These are phyloP conservation scores for Scopulariopsis brevicaulis DNA, from an alignment of 2,329 filamentous ascomycete species.

Conservation along the genomic window DNA sequence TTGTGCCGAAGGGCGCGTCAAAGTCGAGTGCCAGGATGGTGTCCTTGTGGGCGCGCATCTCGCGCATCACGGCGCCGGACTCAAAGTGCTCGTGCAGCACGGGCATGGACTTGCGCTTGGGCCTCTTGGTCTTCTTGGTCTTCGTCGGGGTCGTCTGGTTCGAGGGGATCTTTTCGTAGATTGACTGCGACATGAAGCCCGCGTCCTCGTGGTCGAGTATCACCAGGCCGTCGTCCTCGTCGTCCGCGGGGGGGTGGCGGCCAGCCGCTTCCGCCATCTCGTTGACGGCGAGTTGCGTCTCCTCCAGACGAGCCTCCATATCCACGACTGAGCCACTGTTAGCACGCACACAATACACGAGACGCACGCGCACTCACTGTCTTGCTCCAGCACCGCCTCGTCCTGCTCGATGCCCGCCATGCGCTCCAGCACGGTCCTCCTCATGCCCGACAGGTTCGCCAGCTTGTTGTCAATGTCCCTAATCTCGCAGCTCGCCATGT, in stretches of 20 bases:
- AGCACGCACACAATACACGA: not conserved
- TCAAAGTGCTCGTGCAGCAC: conserved; percentile 93
- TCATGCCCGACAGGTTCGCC: conserved; percentile 83
- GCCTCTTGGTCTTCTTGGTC: conserved; percentile 40
- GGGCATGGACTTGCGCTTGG: conserved; percentile 75
- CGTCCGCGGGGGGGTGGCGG: conserved; percentile 19
- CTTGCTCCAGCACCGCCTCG: conserved; percentile 80
- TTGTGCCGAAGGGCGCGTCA: conserved; percentile 90
- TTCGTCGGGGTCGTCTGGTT: conserved; percentile 38
- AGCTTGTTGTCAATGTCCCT: conserved; percentile 96
- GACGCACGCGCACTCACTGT: conserved; percentile 43
- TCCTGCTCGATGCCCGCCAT: conserved; percentile 82
- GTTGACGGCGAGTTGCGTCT: conserved; percentile 46
- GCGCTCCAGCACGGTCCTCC: conserved; percentile 80
- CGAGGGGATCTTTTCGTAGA: conserved; percentile 81
- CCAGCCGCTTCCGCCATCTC: conserved; percentile 43
- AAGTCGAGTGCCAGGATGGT: conserved; percentile 87
- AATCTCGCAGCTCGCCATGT: conserved; percentile 95
- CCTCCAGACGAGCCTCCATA: conserved; percentile 49
- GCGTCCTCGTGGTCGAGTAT: conserved; percentile 35
- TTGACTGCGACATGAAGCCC: conserved; percentile 91
- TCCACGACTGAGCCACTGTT: conserved; percentile 38
- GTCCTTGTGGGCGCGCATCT: conserved; percentile 82
- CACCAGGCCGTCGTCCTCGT: conserved; percentile 33
- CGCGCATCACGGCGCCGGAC: conserved; percentile 76